Base-by-base conservation (phyloP, 2,329 filamentous ascomycete genomes). In the Furcasterigmium sp. region DNA sequence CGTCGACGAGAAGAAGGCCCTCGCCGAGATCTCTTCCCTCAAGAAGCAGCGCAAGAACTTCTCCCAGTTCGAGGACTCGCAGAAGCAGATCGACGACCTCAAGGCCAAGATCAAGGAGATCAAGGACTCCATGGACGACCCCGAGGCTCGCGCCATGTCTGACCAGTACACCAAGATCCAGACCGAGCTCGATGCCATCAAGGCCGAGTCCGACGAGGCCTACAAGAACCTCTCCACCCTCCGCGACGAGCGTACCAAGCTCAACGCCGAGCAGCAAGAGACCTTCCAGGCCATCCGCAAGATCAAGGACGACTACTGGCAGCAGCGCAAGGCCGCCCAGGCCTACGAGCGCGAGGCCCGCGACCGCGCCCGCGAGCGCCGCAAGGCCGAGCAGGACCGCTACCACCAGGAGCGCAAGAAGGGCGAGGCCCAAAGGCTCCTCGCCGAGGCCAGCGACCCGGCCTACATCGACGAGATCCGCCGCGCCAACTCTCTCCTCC, bases 1-100 rank as follows among this genome's bases (percentile, higher is more conserved):
- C 41, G 93, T 97, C 10, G 93, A 98, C 56, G 93, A 97, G 80
- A 94, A 89, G 76, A 97, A 96, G 78, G 84, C 88, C 8, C 76
- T 97, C 17, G 71, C 78, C 40, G 89, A 96, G 57, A 84, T 95
- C 56, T 87, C 85, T 39, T 84, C 72, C 62, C 72, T 97, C 53
- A 84, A 86, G 66, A 95, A 94, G 75, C 79, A 86, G 59, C 87
- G 87, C 71, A 97, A 96, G 81, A 85, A 82, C 67, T 96, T 98
- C 63, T 81, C 83, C 46, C 80, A 82, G 49, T 85, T 97, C 58
- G 89, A 95, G 47, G 82, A 86, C 46, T 75, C 82, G 26, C 87
- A 97, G 69, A 94, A 94, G 76, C 78, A 78, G 53, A 97, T 98
- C 55, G 87, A 93, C 58, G 84, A 91, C 42, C 72, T 94, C 54